Conservation (phyloP, 495 filamentous ascomycete species). For the Trypethelium eluteriae region DNA sequence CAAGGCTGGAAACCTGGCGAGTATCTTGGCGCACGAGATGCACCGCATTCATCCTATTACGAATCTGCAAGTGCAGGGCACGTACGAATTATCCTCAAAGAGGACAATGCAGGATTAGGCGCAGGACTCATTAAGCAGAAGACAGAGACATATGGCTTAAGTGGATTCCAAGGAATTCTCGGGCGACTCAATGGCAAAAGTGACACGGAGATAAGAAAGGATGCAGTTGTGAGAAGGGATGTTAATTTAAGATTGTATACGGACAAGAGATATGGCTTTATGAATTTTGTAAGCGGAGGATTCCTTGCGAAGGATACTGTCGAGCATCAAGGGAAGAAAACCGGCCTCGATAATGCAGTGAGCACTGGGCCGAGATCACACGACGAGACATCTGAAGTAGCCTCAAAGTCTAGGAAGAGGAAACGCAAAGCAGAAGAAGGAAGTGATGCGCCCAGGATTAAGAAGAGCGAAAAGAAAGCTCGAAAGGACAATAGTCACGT, state of each 20-base stretch:
- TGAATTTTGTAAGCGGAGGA: slow-evolving; percentile 76
- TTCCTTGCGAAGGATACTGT: slow-evolving; percentile 62
- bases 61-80: slow-evolving; percentile 69
- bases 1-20: slow-evolving; percentile 87
- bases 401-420: slow-evolving; percentile 22
- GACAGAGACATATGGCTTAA: slow-evolving; percentile 71
- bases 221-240: slow-evolving; percentile 54
- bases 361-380: slow-evolving; percentile 22
- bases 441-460: slow-evolving; percentile 23
- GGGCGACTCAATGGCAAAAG: slow-evolving; percentile 84
- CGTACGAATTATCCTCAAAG: slow-evolving; percentile 72
- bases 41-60: slow-evolving; percentile 63
- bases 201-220: slow-evolving; percentile 56
- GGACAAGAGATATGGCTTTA: slow-evolving; percentile 60
- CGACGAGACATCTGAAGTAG: slow-evolving; percentile 13
- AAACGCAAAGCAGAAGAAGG: slow-evolving; percentile 24
- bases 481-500: slow-evolving; percentile 25
- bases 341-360: slow-evolving; percentile 13
- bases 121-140: slow-evolving; percentile 52
- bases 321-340: slow-evolving; percentile 17
- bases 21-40: slow-evolving; percentile 65
- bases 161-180: slow-evolving; percentile 73
- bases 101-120: slow-evolving; percentile 82
- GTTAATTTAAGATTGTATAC: slow-evolving; percentile 59
- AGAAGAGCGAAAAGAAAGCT: slow-evolving; percentile 46